Evolutionary conservation across 768 basidiomycete species (phyloP).

Genomic region (Russula sp.): DNA sequence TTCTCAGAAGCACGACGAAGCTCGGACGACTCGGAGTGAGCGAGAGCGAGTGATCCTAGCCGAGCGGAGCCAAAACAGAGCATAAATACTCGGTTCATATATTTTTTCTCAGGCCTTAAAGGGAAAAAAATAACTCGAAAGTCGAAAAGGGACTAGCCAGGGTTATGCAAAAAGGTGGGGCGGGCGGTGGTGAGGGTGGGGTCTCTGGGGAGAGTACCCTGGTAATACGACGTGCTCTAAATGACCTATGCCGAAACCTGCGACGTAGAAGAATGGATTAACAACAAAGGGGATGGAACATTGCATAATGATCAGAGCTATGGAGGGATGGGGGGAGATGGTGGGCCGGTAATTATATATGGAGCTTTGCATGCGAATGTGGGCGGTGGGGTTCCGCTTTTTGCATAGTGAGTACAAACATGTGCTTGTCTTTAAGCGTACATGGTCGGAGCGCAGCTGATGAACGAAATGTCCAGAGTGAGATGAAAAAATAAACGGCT

Average conservation of each 20-base stretch:
- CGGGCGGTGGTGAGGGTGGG: background rate
- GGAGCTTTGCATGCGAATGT: background rate
- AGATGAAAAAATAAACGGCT: conserved; percentile 1
- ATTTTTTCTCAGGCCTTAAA: background rate
- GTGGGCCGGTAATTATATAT: background rate
- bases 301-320: conserved; percentile 5
- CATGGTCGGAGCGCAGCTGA: conserved; percentile 6
- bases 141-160: background rate
- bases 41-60: background rate
- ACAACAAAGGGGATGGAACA: conserved; percentile 3
- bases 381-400: conserved; percentile 2
- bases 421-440: conserved; percentile 13
- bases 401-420: conserved; percentile 23
- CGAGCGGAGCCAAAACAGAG: background rate
- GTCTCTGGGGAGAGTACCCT: background rate
- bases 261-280: conserved; percentile 10
- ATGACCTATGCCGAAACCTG: conserved; percentile 16
- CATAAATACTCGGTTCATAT: background rate
- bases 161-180: background rate
- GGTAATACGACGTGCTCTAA: background rate
- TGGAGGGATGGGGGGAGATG: background rate
- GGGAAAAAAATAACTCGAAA: background rate
- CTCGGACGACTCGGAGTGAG: background rate
- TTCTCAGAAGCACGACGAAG: background rate
- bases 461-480: conserved; percentile 11